Evolutionary conservation across 306 rosid genomes (phyloP).

Genomic region (Alnus glutinosa): DNA sequence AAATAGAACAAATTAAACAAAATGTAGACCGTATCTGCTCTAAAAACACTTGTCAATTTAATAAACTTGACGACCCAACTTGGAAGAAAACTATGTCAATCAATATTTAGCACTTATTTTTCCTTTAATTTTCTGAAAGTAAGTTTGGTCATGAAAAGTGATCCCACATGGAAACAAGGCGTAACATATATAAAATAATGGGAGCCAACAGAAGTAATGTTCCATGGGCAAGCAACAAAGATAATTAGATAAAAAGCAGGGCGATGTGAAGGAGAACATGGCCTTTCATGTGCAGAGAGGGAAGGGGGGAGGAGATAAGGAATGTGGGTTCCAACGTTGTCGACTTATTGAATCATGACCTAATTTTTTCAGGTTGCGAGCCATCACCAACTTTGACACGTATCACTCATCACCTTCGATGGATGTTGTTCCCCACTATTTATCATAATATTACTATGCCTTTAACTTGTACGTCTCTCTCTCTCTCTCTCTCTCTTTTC

Average conservation of each 20-base stretch:
- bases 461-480: too few species aligned
- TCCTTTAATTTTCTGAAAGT: not conserved
- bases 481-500: too few species aligned
- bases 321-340: slow-evolving; percentile 11
- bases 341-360: slow-evolving; percentile 29
- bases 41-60: too few species aligned
- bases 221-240: not conserved
- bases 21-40: too few species aligned
- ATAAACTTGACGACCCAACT: too few species aligned
- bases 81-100: too few species aligned
- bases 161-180: not conserved
- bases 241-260: not conserved
- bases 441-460: too few species aligned
- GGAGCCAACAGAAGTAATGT: not conserved
- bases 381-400: not conserved
- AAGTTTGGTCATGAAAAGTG: not conserved
- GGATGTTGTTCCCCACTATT: too few species aligned
- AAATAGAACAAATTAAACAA: too few species aligned
- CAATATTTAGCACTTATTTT: not conserved
- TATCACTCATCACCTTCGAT: too few species aligned
- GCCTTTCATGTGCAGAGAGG: not conserved
- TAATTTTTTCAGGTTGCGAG: slow-evolving; percentile 42
- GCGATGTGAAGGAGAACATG: not conserved
- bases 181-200: not conserved
- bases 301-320: not conserved